Conservation (phyloP, 2,329 filamentous ascomycete genomes). For the Apiospora kogelbergensis region DNA sequence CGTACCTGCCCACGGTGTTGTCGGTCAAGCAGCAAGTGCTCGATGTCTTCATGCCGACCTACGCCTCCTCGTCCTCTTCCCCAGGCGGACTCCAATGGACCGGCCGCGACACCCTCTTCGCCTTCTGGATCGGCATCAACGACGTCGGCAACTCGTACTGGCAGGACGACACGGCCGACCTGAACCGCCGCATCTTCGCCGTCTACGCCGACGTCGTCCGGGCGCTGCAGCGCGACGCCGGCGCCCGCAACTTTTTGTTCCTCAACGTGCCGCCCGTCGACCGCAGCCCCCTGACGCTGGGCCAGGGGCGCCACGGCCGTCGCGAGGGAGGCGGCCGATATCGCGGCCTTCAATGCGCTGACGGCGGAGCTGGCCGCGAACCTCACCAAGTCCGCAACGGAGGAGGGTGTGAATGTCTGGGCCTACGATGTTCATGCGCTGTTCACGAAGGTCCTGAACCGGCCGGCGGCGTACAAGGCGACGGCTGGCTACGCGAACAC, state of each 20-base stretch:
- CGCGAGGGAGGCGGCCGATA: constrained; percentile 39
- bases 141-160: constrained; percentile 52
- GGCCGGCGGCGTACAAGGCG: constrained; percentile 48
- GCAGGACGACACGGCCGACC: constrained; percentile 26
- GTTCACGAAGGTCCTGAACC: constrained; percentile 52
- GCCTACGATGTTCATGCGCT: constrained; percentile 51
- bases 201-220: constrained; percentile 42
- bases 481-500: constrained; percentile 55
- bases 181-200: constrained; percentile 41
- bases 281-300: constrained; percentile 47
- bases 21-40: constrained; percentile 51
- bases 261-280: constrained; percentile 60
- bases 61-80: constrained; percentile 34
- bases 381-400: constrained; percentile 31
- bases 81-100: constrained; percentile 32
- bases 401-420: constrained; percentile 46
- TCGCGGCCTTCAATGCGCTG: constrained; percentile 51
- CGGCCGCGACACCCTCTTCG: constrained; percentile 40
- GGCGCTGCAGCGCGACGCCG: constrained; percentile 46
- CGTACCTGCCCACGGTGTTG: constrained; percentile 43
- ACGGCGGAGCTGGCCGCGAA: constrained; percentile 40
- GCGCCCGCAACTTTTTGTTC: constrained; percentile 58
- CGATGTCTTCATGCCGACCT: constrained; percentile 40
- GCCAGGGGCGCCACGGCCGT: constrained; percentile 35
- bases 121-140: constrained; percentile 56